These are phyloP conservation scores for Coemansia sp. DNA, from an alignment of 192 early-diverging fungal species.

Conservation along the genomic window DNA sequence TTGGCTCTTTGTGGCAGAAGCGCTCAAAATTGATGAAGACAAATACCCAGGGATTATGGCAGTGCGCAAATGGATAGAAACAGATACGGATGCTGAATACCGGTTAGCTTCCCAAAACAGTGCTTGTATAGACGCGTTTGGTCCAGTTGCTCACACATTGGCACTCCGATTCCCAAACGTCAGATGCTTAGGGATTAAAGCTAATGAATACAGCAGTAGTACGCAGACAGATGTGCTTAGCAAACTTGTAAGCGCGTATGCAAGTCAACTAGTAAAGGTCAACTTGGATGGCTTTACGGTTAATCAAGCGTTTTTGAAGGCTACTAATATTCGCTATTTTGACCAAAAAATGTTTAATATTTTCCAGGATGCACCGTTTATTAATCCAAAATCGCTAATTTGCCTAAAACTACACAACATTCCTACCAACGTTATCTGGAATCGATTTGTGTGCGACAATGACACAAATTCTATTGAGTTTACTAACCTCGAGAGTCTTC, in stretches of 20 bases:
- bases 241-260: neutral
- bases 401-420: neutral
- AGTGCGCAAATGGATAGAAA: neutral
- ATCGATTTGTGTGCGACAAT: neutral
- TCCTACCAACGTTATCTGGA: neutral
- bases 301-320: neutral
- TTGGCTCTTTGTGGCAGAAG: neutral
- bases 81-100: neutral
- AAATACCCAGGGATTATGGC: neutral
- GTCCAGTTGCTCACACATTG: neutral
- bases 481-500: neutral
- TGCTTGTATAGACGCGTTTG: neutral
- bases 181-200: neutral
- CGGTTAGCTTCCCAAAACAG: no score
- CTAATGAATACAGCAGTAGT: neutral
- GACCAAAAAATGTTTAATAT: neutral
- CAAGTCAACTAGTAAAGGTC: neutral
- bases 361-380: neutral
- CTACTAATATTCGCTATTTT: neutral
- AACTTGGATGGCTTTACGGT: neutral
- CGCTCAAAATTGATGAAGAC: neutral
- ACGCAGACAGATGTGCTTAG: neutral
- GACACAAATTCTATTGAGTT: neutral
- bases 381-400: neutral
- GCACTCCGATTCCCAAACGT: neutral